Evolutionary conservation across 2,329 filamentous ascomycete species (phyloP).

Genomic region (Penicillium verrucosum): DNA sequence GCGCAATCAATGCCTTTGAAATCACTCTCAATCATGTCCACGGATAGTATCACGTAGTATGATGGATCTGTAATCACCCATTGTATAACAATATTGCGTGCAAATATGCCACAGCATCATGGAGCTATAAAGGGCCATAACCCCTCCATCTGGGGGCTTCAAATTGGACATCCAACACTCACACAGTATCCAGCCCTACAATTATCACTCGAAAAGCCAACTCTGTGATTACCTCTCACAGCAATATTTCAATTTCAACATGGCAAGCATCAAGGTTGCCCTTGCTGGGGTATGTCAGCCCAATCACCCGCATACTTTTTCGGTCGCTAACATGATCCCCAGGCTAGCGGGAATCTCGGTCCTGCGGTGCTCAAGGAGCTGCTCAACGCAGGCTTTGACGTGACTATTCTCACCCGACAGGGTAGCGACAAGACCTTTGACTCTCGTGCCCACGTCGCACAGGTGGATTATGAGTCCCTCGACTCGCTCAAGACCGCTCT

Average conservation of each 20-base stretch:
- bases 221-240: background rate
- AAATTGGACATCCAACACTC: background rate
- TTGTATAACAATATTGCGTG: background rate
- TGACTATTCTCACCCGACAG: conserved; percentile 27
- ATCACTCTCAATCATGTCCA: background rate
- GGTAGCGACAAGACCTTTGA: conserved; percentile 8
- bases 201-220: background rate
- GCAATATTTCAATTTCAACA: background rate
- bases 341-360: conserved; percentile 32
- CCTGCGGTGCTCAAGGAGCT: conserved; percentile 26
- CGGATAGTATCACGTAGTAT: background rate
- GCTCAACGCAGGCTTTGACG: conserved; percentile 23
- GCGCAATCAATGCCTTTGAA: background rate
- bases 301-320: background rate
- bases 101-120: background rate
- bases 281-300: conserved; percentile 1
- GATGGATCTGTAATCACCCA: background rate
- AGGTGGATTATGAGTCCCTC: conserved; percentile 31
- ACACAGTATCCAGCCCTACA: background rate
- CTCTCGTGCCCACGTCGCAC: conserved; percentile 10
- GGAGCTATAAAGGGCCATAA: background rate
- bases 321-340: background rate
- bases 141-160: background rate
- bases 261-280: conserved; percentile 3
- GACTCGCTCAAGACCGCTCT: conserved; percentile 25